Evolutionary conservation across 495 filamentous ascomycete species (phyloP).

Genomic region (Oleoguttula mirabilis): DNA sequence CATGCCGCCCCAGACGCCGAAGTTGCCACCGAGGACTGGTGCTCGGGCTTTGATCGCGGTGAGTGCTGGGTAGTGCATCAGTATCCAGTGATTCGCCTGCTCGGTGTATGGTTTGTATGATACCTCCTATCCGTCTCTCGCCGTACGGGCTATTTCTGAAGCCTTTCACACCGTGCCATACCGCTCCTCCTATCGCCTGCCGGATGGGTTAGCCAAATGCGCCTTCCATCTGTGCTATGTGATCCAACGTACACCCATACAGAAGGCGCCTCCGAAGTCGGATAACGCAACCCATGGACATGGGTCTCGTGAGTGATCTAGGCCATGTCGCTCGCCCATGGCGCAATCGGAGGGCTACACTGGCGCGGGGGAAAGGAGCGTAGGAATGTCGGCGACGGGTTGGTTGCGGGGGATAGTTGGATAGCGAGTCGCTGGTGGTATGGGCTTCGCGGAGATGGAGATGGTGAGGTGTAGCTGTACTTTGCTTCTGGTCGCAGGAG

Average conservation of each 20-base stretch:
- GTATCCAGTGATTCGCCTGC: too few relatives aligned
- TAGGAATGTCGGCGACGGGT: not conserved
- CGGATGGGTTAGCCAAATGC: conserved; percentile 9
- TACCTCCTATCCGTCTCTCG: conserved; percentile 80
- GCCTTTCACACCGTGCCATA: conserved; percentile 98
- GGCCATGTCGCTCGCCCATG: conserved; percentile 16
- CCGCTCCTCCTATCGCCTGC: conserved; percentile 70
- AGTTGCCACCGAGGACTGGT: conserved; percentile 92
- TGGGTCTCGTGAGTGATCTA: conserved; percentile 80
- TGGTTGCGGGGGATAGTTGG: too few relatives aligned
- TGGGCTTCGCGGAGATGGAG: too few relatives aligned
- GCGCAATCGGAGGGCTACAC: not conserved
- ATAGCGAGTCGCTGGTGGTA: too few relatives aligned
- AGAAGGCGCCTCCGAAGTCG: conserved; percentile 94
- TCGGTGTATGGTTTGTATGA: too few relatives aligned
- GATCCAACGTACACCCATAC: conserved; percentile 70
- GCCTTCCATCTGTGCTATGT: conserved; percentile 3
- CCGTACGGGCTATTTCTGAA: conserved; percentile 83
- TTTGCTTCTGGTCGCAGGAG: too few relatives aligned
- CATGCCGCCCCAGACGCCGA: conserved; percentile 91
- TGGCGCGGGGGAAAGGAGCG: not conserved
- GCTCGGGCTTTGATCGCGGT: conserved; percentile 96
- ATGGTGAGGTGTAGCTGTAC: too few relatives aligned
- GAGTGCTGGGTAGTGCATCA: conserved; percentile 51
- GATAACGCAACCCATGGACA: conserved; percentile 94